Evolutionary conservation across 2,329 filamentous ascomycete species (phyloP).

Genomic region (Leptographium procerum): DNA sequence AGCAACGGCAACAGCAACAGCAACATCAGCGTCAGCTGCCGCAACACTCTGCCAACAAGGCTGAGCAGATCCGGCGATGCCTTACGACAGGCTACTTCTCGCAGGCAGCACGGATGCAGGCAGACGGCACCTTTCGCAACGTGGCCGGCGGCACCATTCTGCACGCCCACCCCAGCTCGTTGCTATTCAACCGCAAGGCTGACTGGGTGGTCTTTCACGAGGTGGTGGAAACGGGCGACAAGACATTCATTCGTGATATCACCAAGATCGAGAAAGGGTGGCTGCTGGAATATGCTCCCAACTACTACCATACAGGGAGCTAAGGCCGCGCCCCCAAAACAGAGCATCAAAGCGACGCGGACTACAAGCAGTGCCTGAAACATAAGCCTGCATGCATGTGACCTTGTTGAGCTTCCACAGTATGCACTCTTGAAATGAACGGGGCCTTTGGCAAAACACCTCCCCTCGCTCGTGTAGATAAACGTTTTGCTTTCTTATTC

Average conservation of each 20-base stretch:
- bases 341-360: not conserved
- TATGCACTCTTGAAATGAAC: not conserved
- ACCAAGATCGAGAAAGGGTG: constrained; percentile 92
- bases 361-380: not conserved
- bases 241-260: constrained; percentile 82
- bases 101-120: constrained; percentile 86
- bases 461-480: not conserved
- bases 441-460: not conserved
- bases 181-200: constrained; percentile 94
- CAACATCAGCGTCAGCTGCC: constrained; percentile 7
- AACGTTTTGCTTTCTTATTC: no score
- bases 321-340: not conserved
- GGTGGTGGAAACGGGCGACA: constrained; percentile 76
- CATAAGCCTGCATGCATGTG: not conserved
- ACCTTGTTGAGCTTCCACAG: not conserved
- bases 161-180: constrained; percentile 79
- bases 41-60: constrained; percentile 25
- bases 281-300: constrained; percentile 77
- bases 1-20: constrained; percentile 13
- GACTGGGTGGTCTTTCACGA: constrained; percentile 97
- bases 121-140: constrained; percentile 80
- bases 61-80: constrained; percentile 71
- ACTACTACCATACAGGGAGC: constrained; percentile 49
- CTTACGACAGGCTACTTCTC: constrained; percentile 86
- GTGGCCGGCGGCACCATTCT: constrained; percentile 69